Conservation (phyloP, 768 basidiomycete genomes). For the Hemileccinum rubropunctum region DNA sequence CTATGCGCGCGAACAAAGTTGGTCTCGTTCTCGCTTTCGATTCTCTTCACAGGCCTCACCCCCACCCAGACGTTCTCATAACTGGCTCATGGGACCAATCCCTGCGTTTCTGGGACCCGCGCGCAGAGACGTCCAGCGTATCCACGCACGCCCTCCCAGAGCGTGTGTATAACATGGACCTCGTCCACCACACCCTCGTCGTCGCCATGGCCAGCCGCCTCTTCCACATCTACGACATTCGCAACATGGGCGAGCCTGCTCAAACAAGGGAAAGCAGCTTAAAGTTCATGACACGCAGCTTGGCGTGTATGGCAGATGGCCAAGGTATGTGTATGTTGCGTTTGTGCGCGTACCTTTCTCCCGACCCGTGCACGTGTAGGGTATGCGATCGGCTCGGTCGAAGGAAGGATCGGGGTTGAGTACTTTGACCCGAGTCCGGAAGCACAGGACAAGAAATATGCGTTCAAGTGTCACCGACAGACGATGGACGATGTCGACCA, state of each 20-base stretch:
- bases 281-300: conserved; percentile 90
- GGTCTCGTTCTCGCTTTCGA: conserved; percentile 21
- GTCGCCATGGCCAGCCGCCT: conserved; percentile 91
- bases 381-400: conserved; percentile 90
- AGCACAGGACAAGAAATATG: conserved; percentile 73
- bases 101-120: conserved; percentile 84
- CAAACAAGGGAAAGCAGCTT: conserved; percentile 89
- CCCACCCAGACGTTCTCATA: conserved; percentile 58
- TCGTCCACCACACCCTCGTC: conserved; percentile 76
- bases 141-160: conserved; percentile 68
- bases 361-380: not conserved
- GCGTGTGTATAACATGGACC: conserved; percentile 82
- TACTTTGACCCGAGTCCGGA: conserved; percentile 85
- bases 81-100: conserved; percentile 94
- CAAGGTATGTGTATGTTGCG: conserved; percentile 53
- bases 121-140: conserved; percentile 54
- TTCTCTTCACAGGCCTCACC: too few species aligned
- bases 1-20: conserved; percentile 64
- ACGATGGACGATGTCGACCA: conserved; percentile 89
- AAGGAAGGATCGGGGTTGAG: conserved; percentile 96
- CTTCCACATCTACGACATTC: conserved; percentile 86
- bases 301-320: conserved; percentile 92
- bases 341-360: too few species aligned
- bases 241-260: conserved; percentile 70
- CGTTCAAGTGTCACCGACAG: conserved; percentile 96